These are phyloP conservation scores for Colletotrichum cordylinicola DNA, from an alignment of 2,329 filamentous ascomycete genomes.

Conservation along the genomic window DNA sequence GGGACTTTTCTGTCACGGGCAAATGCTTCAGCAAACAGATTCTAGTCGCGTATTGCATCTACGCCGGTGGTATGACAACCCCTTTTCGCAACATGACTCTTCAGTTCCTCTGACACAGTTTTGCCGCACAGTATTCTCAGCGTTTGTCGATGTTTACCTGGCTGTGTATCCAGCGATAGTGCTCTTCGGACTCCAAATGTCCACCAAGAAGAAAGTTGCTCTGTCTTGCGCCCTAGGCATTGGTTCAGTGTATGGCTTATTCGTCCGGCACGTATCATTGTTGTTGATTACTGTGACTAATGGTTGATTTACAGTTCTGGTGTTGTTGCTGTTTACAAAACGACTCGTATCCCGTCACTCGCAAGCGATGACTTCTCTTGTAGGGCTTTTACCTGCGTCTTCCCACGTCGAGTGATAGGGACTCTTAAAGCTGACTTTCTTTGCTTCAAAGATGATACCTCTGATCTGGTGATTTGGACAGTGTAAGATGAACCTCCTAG, in stretches of 20 bases:
- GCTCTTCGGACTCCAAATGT: constrained; percentile 41
- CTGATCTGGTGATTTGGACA: constrained; percentile 51
- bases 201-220: constrained; percentile 44
- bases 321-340: constrained; percentile 36
- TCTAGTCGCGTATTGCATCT: constrained; percentile 44
- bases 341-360: constrained; percentile 37
- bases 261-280: neutral
- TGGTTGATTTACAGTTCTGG: constrained; percentile 21
- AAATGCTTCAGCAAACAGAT: constrained; percentile 24
- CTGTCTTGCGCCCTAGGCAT: constrained; percentile 42
- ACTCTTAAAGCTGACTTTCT: neutral
- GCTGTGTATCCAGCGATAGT: constrained; percentile 46
- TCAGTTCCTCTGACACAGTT: fast-evolving
- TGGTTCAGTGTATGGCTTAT: constrained; percentile 36
- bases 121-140: constrained; percentile 33
- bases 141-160: constrained; percentile 45
- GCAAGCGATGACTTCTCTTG: constrained; percentile 28
- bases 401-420: neutral
- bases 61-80: constrained; percentile 38
- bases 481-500: constrained; percentile 32
- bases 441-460: constrained; percentile 35
- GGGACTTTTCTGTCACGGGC: neutral
- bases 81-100: neutral
- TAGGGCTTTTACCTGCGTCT: neutral
- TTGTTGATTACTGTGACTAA: neutral